Evolutionary conservation across 352 stramenopile genomes (phyloP), one percentile per base, ranked within the genome.

Genomic region (Lagenidium sp.): DNA sequence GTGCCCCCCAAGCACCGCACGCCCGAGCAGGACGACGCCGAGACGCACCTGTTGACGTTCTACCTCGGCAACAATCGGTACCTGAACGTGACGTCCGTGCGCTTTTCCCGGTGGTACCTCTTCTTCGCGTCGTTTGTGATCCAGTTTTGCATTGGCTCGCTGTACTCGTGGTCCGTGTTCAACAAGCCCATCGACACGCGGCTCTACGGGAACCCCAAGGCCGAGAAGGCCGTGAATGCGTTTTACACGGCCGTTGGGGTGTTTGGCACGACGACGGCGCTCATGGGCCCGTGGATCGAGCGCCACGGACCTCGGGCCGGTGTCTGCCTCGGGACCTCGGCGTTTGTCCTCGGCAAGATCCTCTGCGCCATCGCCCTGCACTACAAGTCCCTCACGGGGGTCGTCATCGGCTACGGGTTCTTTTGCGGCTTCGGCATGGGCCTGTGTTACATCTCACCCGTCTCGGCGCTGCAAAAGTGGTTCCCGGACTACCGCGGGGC

Each of bases 401-500:
- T 83, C 25, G 79, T 81, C 65, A 45, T 86, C 39, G 71, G 74
- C 38, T 86, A 87, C 51, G 71, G 74, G n/a, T 25, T 87, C 40
- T 64, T 82, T 38, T 62, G 55, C 31, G 71, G 71, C 43, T 75
- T 77, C 36, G 71, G 71, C 41, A 65, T 81, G 45, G 71, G 66
- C 0, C 62, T 87, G 32, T 77, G 65, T 65, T 87, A 85, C 62
- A 68, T 83, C 37, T 76, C 66, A 12, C 72, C 68, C 4, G 71
- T 85, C 0, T 70, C 66, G 16, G 71, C 70, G 7, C 47, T 87
- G 7, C 69, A 85, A 47, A 82, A 84, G 41, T 85, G 75, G 74
- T 86, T 86, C 55, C 74, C 74, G 1, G 74, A 86, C 54, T 78
- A 81, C 62, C 68, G 74, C 24, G 74, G 74, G 20, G 77, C 65